Base-by-base conservation (phyloP, 805 yeast genomes). In the Helenozyma baotianmanensis region DNA sequence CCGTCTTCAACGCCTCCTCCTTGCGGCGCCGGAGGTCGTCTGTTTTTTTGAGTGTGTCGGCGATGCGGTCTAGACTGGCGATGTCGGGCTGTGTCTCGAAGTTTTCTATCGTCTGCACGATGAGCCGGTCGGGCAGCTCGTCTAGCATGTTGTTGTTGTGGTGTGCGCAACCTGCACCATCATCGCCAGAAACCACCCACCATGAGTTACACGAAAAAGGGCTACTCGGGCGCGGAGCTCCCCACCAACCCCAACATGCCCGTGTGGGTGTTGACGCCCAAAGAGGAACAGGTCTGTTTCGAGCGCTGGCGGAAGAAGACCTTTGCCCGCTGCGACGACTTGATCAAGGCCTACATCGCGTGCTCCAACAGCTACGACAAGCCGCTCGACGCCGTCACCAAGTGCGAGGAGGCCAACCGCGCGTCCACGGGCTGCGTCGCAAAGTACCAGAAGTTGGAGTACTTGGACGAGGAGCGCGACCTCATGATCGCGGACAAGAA, bases 211-310 rank as follows among this genome's bases (percentile, higher is more conserved):
- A 17, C 19, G 7, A 58, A 64, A 40, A 60, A 60, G 38, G 49
- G 61, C 12, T 63, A 53, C 41, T 64, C 62, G 23, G 65, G 57
- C 25, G 53, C 60, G 7, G 65, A 62, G 18, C 56, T 65, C 32
- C 67, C 62, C 21, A 52, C 64, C 4, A 62, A 67, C 45, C 71
- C 71, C 21, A 60, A 57, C 42, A 60, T 83, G 17, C 94, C 94
- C 1, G 63, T 74, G 9, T 84, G 94, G 94, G 73, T 82, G 42
- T 62, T 84, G 14, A 74, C 85, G 0, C 90, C 92, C 10, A 72
- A 70, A 42, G 92, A 84, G 53, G 94, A 84, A 51, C 78, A 78
- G 56, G 73, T 77, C 38, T 78, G 82, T 22, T 76, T 83, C 48
- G 77, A 73, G 45, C 73, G 83, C 47, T 78, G 89, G 80, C 76